These are phyloP conservation scores for Gossypium arboreum DNA, from an alignment of 345 rosid genomes.

Conservation along the genomic window DNA sequence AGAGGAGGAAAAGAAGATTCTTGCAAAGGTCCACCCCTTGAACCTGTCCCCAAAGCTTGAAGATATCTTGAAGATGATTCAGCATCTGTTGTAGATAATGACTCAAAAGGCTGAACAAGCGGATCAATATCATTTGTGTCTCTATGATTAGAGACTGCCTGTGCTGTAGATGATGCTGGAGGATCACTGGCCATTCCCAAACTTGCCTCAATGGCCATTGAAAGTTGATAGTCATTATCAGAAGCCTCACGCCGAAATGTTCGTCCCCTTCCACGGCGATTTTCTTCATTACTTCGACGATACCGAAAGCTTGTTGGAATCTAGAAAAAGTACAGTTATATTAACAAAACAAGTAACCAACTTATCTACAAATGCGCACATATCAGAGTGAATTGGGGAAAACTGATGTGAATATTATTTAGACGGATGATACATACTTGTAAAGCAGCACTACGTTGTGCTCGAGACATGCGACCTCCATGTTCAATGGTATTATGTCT, in stretches of 20 bases:
- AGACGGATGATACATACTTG: conserved; percentile 44
- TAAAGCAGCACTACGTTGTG: conserved; percentile 90
- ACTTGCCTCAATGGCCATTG: conserved; percentile 61
- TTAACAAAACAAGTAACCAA: background rate
- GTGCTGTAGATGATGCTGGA: conserved; percentile 40
- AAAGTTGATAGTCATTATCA: conserved; percentile 44
- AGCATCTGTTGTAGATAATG: conserved; percentile 41
- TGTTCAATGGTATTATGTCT: conserved; percentile 91
- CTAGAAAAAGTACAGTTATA: conserved; percentile 31
- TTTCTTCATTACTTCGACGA: conserved; percentile 52
- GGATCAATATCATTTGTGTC: conserved; percentile 45
- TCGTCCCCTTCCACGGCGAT: conserved; percentile 73
- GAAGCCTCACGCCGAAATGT: conserved; percentile 66
- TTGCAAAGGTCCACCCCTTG: conserved; percentile 48
- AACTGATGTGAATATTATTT: background rate
- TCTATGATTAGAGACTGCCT: conserved; percentile 35
- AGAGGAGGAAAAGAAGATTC: conserved; percentile 96
- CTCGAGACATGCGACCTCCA: conserved; percentile 94
- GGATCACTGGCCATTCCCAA: conserved; percentile 40
- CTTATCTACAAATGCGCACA: conserved; percentile 9
- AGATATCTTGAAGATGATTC: conserved; percentile 68
- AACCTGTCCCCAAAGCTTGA: conserved; percentile 70
- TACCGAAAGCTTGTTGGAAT: conserved; percentile 93
- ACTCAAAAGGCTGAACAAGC: conserved; percentile 58
- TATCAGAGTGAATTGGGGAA: background rate